These are phyloP conservation scores for Vickermania spadyakhi DNA, from an alignment of 208 protist genomes.

Conservation along the genomic window DNA sequence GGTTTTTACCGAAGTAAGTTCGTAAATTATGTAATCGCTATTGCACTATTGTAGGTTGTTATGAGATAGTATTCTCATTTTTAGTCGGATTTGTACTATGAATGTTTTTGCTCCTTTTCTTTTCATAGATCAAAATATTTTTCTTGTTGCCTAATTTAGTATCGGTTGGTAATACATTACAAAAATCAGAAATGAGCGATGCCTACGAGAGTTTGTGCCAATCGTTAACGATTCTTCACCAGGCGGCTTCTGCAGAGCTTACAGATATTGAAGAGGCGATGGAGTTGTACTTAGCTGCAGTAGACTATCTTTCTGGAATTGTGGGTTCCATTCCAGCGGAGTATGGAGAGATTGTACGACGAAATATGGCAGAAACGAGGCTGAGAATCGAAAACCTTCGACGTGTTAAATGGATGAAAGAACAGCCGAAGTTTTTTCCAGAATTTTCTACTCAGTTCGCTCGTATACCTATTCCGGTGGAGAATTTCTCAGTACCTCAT, in stretches of 20 bases:
- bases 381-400: slow-evolving; percentile 54
- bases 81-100: slow-evolving; percentile 4
- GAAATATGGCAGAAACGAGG: slow-evolving; percentile 47
- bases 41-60: too few species aligned
- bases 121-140: slow-evolving; percentile 2
- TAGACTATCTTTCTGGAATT: slow-evolving; percentile 37
- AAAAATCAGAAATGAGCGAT: too few species aligned
- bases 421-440: slow-evolving; percentile 39
- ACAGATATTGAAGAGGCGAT: slow-evolving; percentile 43
- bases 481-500: slow-evolving; percentile 46
- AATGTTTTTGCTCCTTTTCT: background rate
- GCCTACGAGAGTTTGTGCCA: slow-evolving; percentile 49
- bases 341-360: slow-evolving; percentile 33
- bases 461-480: slow-evolving; percentile 36
- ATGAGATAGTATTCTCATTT: slow-evolving; percentile 11
- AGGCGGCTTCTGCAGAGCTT: slow-evolving; percentile 54
- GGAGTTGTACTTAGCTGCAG: slow-evolving; percentile 55
- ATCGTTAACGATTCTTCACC: slow-evolving; percentile 59
- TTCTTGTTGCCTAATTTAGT: background rate
- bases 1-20: too few species aligned
- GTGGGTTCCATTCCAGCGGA: slow-evolving; percentile 16
- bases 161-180: too few species aligned
- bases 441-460: slow-evolving; percentile 54
- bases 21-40: too few species aligned
- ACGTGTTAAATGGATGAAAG: slow-evolving; percentile 20